Percentiles rank a stretch among this genome's conserved stretches.
phyloP scores from a whole-genome alignment of 805 yeast genomes.

The Wickerhamomyces xylosicus region DNA sequence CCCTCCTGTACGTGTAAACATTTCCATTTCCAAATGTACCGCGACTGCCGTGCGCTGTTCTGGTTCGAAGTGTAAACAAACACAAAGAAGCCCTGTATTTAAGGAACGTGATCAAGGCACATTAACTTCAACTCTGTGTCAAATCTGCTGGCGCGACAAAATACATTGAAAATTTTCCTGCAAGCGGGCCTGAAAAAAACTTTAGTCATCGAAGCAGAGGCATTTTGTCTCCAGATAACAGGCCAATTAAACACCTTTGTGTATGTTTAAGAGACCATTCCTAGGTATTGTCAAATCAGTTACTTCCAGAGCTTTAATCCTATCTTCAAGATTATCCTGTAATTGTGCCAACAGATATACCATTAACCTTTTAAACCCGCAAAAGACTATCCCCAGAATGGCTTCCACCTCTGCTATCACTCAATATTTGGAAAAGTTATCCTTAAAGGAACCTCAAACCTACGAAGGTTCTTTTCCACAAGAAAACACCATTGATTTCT shows the following conservation, averaged over 20 bases:
- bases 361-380: neutral
- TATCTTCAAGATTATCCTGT: neutral
- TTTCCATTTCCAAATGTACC: neutral
- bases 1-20: neutral
- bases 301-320: neutral
- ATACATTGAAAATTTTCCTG: neutral
- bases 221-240: neutral
- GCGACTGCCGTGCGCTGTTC: too few species aligned
- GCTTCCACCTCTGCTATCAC: slow-evolving; percentile 21
- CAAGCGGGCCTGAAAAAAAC: neutral
- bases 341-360: neutral
- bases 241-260: slow-evolving; percentile 2
- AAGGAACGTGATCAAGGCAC: too few species aligned
- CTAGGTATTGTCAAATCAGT: neutral
- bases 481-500: slow-evolving; percentile 72
- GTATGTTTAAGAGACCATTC: slow-evolving; percentile 11
- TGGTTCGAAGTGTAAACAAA: too few species aligned
- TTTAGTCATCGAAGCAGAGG: neutral
- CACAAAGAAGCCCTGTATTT: too few species aligned
- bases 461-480: slow-evolving; percentile 61
- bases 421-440: slow-evolving; percentile 22
- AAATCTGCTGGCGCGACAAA: too few species aligned
- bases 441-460: slow-evolving; percentile 30
- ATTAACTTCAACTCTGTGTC: too few species aligned
- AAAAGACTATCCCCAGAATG: slow-evolving; percentile 3